Conservation (phyloP, 148 eudicot genomes). For the Vaccinium macrocarpon region DNA sequence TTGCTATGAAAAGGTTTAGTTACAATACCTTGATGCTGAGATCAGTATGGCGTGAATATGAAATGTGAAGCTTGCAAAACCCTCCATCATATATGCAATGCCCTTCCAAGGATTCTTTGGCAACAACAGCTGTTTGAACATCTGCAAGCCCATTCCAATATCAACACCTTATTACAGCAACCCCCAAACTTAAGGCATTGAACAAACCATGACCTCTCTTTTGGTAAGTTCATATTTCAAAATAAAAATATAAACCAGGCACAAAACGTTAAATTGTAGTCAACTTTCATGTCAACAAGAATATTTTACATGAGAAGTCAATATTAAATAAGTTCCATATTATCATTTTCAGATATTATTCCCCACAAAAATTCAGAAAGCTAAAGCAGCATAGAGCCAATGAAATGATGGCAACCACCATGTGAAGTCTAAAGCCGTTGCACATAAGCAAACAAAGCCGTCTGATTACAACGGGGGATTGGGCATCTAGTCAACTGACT, state of each 20-base stretch:
- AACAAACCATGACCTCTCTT: conserved; percentile 3
- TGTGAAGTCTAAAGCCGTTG: neutral
- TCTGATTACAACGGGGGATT: neutral
- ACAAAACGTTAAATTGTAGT: neutral
- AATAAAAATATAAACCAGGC: neutral
- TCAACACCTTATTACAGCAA: neutral
- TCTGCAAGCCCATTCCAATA: conserved; percentile 42
- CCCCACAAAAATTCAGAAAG: neutral
- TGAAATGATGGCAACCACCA: neutral
- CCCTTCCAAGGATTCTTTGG: conserved; percentile 94
- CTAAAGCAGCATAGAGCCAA: neutral
- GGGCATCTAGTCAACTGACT: neutral
- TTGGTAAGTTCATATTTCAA: neutral
- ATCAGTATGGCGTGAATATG: conserved; percentile 97
- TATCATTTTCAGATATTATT: neutral
- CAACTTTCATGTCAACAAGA: neutral
- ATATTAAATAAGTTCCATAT: neutral
- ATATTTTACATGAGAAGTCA: neutral
- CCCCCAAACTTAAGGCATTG: neutral
- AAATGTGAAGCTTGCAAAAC: conserved; percentile 87
- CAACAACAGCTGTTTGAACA: conserved; percentile 88
- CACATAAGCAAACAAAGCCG: neutral
- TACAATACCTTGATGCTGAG: conserved; percentile 82
- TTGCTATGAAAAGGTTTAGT: neutral
- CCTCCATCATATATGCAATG: conserved; percentile 99